phyloP scores from a whole-genome alignment of 2,329 filamentous ascomycete species.

The Exophiala mesophila region DNA sequence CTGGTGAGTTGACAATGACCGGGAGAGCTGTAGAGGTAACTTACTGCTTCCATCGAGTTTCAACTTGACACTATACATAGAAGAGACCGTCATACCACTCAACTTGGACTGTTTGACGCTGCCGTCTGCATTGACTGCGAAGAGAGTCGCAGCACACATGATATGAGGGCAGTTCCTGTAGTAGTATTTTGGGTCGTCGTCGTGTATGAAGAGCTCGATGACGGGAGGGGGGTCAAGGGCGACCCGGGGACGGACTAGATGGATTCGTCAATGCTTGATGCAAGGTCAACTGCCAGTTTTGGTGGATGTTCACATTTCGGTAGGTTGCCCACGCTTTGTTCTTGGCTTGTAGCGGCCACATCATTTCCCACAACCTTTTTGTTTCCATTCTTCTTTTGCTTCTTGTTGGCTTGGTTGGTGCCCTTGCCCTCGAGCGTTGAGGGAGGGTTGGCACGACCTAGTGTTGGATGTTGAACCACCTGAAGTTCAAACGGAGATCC shows the following conservation, averaged over 20 bases:
- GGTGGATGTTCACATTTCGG: no score
- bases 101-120: neutral
- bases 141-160: neutral
- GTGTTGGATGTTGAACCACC: neutral
- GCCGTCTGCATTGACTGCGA: neutral
- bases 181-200: neutral
- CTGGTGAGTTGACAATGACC: neutral
- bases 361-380: neutral
- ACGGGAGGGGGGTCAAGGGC: neutral
- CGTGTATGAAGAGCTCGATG: neutral
- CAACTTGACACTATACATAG: neutral
- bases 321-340: no score
- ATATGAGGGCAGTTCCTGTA: neutral
- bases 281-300: no score
- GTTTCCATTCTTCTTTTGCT: neutral
- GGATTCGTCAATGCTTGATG: no score
- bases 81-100: neutral
- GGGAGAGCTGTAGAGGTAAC: neutral
- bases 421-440: neutral
- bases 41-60: neutral
- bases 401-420: neutral
- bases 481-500: neutral
- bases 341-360: neutral
- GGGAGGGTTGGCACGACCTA: neutral
- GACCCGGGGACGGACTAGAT: neutral